Percentiles rank a stretch among this genome's conserved stretches.
These are phyloP conservation scores for Neurospora africana DNA, from an alignment of 495 filamentous ascomycete genomes.

Conservation along the genomic window DNA sequence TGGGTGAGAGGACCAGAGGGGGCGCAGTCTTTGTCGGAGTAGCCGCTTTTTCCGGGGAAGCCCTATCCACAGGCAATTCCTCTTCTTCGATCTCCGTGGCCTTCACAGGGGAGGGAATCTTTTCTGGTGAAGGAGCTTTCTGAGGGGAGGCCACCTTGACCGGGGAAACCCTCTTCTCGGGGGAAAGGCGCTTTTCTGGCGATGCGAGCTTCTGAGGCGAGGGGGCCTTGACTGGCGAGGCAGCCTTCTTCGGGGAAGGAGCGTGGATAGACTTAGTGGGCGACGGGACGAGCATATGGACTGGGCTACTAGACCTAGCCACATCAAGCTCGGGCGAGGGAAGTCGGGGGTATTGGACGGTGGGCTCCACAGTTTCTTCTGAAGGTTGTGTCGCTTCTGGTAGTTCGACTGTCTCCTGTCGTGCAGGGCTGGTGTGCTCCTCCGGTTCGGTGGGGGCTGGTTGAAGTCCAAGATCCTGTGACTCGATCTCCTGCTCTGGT, in stretches of 20 bases:
- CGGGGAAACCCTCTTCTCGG: slow-evolving; percentile 4
- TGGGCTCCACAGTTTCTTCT: slow-evolving; percentile 3
- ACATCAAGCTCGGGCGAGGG: not conserved
- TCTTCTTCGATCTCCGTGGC: not conserved
- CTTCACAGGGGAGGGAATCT: not conserved
- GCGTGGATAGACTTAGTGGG: slow-evolving; percentile 15
- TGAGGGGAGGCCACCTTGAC: slow-evolving; percentile 17
- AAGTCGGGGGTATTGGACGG: not conserved
- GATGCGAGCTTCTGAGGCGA: slow-evolving; percentile 17
- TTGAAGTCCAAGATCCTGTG: not conserved
- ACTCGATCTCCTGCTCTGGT: not conserved
- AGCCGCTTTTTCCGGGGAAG: not conserved
- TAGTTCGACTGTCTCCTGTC: slow-evolving; percentile 46
- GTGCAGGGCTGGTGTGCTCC: slow-evolving; percentile 12
- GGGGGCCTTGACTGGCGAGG: slow-evolving; percentile 11
- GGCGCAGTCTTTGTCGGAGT: not conserved
- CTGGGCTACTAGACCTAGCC: slow-evolving; percentile 9
- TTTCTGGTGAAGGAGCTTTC: slow-evolving; percentile 4
- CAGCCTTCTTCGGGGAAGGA: slow-evolving; percentile 10
- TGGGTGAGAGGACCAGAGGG: not conserved
- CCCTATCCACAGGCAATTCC: slow-evolving; percentile 2
- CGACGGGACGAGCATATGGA: slow-evolving; percentile 4
- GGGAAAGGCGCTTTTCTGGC: slow-evolving; percentile 5
- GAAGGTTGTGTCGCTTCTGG: slow-evolving; percentile 48
- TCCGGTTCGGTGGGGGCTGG: slow-evolving; percentile 5